Base-by-base conservation (phyloP, 805 yeast genomes). In the Metschnikowia aberdeeniae region DNA sequence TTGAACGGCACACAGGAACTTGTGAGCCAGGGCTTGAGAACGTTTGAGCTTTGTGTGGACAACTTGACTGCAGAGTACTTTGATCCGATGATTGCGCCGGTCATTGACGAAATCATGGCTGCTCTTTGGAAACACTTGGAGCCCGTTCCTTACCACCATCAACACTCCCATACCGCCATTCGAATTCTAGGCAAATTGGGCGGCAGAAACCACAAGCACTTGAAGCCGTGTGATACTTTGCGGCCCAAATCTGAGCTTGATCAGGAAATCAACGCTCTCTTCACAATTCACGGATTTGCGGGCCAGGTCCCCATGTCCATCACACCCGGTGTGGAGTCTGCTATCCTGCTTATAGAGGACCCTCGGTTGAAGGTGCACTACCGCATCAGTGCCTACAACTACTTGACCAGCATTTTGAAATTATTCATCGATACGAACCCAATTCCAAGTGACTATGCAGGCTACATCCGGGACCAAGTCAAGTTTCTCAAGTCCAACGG, bases 21-120 rank as follows among this genome's bases (percentile, higher is more conserved):
- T 35, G 93, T 93, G 1, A 82, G 90, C 39, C 99, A 93, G 64
- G 99, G 99, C 37, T 70, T 93, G 51, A 73, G 99, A 51, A 95
- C 99, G 0, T 77, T 93, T 46, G 99, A 93, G 60, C 73, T 93
- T 6, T 93, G 99, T 61, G 97, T 93, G 20, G 99, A 93, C 58
- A 93, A 95, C 58, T 66, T 93, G 49, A 95, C 98, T 0, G 95
- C 98, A 0, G 96, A 90, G 53, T 93, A 90, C 63, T 89, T 93
- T 63, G 99, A 93, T 57, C 98, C 99, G 2, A 90, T 93, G 60
- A 82, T 93, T 49, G 97, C 90, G 59, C 98, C 99, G 0, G 97
- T 90, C 1, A 82, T 92, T 43, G 95, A 87, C 49, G 97, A 93
- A 55, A 89, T 95, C 1, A 86, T 90, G 88, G 82, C 84, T 32